These are phyloP conservation scores for Colletotrichum eremochloae DNA, from an alignment of 2,329 filamentous ascomycete genomes.

Conservation along the genomic window DNA sequence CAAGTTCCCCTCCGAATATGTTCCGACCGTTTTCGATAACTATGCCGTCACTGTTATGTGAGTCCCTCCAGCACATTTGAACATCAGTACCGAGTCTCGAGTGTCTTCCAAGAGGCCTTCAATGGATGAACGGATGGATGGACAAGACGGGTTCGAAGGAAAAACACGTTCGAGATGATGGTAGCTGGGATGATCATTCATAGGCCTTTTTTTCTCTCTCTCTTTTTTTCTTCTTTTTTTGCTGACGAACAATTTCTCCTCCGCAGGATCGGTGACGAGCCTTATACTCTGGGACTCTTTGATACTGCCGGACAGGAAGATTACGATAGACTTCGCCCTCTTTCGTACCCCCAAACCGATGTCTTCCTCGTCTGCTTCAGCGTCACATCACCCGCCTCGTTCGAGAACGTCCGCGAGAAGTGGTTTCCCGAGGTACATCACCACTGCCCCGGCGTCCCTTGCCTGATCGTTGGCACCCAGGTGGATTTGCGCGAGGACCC, in stretches of 20 bases:
- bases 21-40: constrained; percentile 99
- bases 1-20: constrained; percentile 99
- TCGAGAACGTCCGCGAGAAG: constrained; percentile 99
- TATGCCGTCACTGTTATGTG: constrained; percentile 99
- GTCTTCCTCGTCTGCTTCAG: constrained; percentile 99
- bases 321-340: constrained; percentile 95
- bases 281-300: constrained; percentile 96
- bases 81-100: constrained; percentile 4
- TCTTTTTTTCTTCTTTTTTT: constrained; percentile 10
- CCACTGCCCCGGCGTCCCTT: constrained; percentile 97
- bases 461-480: constrained; percentile 97
- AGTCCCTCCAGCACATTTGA: constrained; percentile 59
- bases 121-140: constrained; percentile 9
- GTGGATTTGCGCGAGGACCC: constrained; percentile 94
- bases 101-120: constrained; percentile 3
- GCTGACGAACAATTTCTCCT: constrained; percentile 18
- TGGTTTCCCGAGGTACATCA: constrained; percentile 99
- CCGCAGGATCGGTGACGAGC: constrained; percentile 96
- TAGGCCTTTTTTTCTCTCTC: constrained; percentile 12
- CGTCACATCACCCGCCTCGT: constrained; percentile 95
- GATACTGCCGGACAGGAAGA: constrained; percentile 99
- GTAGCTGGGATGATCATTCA: neutral
- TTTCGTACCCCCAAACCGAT: constrained; percentile 98
- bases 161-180: neutral
- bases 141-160: neutral